Evolutionary conservation across 371 early-diverging fungal species (phyloP).

Genomic region (Massospora cicadina): DNA sequence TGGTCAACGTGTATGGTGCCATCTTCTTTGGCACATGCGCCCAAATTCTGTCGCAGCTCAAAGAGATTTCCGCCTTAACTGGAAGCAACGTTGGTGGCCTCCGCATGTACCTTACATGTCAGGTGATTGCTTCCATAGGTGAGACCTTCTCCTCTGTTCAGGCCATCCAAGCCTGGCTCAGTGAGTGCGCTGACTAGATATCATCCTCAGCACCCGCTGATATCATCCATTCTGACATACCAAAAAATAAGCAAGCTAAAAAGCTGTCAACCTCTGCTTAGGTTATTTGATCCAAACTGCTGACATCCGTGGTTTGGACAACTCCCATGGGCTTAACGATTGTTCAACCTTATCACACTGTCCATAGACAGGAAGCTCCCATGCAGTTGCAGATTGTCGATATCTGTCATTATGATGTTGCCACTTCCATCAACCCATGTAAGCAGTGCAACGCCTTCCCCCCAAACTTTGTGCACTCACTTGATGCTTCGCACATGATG

Average conservation of each 20-base stretch:
- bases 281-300: constrained; percentile 28
- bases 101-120: constrained; percentile 54
- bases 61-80: constrained; percentile 43
- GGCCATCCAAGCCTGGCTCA: constrained; percentile 86
- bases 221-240: constrained; percentile 19
- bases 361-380: constrained; percentile 33
- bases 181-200: constrained; percentile 68
- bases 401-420: constrained; percentile 45
- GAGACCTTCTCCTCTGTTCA: constrained; percentile 81
- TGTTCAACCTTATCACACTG: constrained; percentile 88
- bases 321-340: constrained; percentile 88
- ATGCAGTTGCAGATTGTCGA: constrained; percentile 68
- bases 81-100: constrained; percentile 30
- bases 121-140: constrained; percentile 72
- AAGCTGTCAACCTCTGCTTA: neutral
- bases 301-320: constrained; percentile 90
- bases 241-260: constrained; percentile 1
- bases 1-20: constrained; percentile 98
- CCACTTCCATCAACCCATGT: constrained; percentile 68
- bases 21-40: constrained; percentile 84
- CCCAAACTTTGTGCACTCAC: constrained; percentile 94
- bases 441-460: constrained; percentile 95
- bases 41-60: constrained; percentile 71
- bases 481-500: constrained; percentile 96
- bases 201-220: constrained; percentile 56